Evolutionary conservation across 164 flowering plant genomes (phyloP), one percentile per base, ranked within the genome.

Genomic region (Aristolochia californica): DNA sequence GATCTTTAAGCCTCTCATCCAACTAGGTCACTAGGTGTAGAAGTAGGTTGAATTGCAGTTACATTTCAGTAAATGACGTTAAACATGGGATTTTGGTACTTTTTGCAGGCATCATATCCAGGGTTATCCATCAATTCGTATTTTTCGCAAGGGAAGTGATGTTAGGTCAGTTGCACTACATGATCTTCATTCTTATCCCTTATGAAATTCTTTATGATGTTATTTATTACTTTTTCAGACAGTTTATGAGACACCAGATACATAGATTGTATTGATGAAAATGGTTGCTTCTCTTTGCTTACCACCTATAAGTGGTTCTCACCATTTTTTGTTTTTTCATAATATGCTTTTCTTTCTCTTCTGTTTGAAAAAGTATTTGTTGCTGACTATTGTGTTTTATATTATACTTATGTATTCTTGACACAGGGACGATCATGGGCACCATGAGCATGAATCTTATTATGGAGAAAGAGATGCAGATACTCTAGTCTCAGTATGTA

Each of bases 401-500:
- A 27, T n/a, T n/a, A n/a, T n/a, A n/a, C 0, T 18, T 4, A 21
- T 27, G n/a, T 47, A 13, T 56, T 57, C 63, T 56, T 59, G 47
- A 60, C 45, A 38, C 78, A n/a, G n/a, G 72, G 90, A 79, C 43
- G 82, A 84, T 44, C 83, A 83, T 67, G 96, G 93, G 16, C 96
- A 85, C 65, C 99, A 94, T 66, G 96, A 90, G 0, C 99, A 89
- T 58, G 99, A 93, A 74, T 83, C 99, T 15, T 93, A 93, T 58
- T 89, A 89, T 82, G 99, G 99, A 52, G 90, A 93, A 66, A 84
- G 99, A 34, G 97, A 93, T 72, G 79, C 96, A 17, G 96, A 89
- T 2, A 81, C 76, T 70, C 82, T 94, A 65, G 88, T 94, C 45
- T 63, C 72, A 87, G 99, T 94, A 70, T 51, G 68, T 50, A 23